Evolutionary conservation across 768 basidiomycete species (phyloP), one percentile per base, ranked within the genome.

Genomic region (Mycena leptocephala): DNA sequence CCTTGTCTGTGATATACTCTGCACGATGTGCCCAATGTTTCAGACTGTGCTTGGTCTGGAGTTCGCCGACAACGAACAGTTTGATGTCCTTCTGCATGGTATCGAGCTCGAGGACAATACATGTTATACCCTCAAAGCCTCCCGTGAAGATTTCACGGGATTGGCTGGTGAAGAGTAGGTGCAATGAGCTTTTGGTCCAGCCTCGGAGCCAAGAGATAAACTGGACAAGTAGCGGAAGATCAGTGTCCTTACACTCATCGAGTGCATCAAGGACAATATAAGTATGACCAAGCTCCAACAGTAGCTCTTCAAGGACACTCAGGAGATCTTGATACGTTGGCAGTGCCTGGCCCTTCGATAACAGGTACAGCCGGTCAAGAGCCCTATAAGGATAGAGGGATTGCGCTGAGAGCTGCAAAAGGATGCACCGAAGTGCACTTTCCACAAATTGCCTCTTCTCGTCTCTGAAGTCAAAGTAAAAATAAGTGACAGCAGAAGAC

Each of bases 231-330:
- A 20, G 18, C 1, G 3, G 13, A 22, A 26, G 41, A 5, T 73
- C 64, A 3, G 30, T 4, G 2, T 46, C n/a, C n/a, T n/a, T n/a
- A n/a, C n/a, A n/a, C n/a, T n/a, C n/a, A n/a, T n/a, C n/a, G n/a
- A n/a, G n/a, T 28, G 71, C 71, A 56, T 72, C 71, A 32, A 73
- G 39, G 28, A 73, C 56, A 7, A 73, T 46, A n/a, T 73, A 73
- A 5, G 35, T 39, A 8, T 64, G 72, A 16, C 64, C 55, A 5
- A 73, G 5, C 22, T 35, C 64, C 16, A 5, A 3, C 9, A 73
- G 65, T 11, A 73, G 13, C 9, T 59, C 56, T 43, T 22, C 18
- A 7, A 73, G 43, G 20, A 73, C 14, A 11, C 18, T 8, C 32
- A 1, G 24, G 13, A 73, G 72, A 28, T 73, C 64, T 33, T 35